Evolutionary conservation across 2,329 filamentous ascomycete genomes (phyloP), one percentile per base, ranked within the genome.

Genomic region (Tolypocladium tundrense): DNA sequence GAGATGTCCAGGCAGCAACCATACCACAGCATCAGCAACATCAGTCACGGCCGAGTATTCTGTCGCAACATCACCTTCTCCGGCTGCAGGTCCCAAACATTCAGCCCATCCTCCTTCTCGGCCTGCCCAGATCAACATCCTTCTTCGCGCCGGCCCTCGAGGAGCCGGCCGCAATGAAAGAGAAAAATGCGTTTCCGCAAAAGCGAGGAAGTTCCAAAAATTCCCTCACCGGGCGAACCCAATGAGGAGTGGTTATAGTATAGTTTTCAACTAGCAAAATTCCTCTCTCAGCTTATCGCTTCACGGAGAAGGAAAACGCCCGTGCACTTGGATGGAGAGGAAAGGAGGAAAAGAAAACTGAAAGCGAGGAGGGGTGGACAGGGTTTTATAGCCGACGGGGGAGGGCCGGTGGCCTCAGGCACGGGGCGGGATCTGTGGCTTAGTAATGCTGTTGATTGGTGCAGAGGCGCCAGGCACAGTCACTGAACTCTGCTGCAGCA

Each of bases 181-280:
- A 75, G 64, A 68, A 66, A 66, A 59, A 56, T 57, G 27, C 48
- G 48, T 21, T 51, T 51, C 31, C 48, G 48, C 73, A 75, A 76
- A 75, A 72, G 74, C 64, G 68, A 66, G 62, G 63, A 66, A 66
- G 68, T 75, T 82, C 74, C 86, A 88, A 89, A 88, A 86, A 88
- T 88, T 88, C 73, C 85, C 85, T 78, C 67, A 78, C 77, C 82
- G 79, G 84, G 77, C 79, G 75, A 81, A 80, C 82, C 80, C 84
- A 82, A 80, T 77, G 73, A 79, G 77, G 77, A 88, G 86, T 78
- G 76, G 86, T 88, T 85, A 84, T 77, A 79, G 69, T 81, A 82
- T 88, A 89, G 86, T 88, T 89, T 88, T 88, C 86, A 89, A 89
- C 86, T 88, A 88, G 86, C 86, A 88, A 88, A 88, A 87, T 86